Percentiles rank a stretch among this genome's conserved stretches.
Evolutionary conservation across 2,329 filamentous ascomycete genomes (phyloP).

Genomic region (Aspergillus floridensis): DNA sequence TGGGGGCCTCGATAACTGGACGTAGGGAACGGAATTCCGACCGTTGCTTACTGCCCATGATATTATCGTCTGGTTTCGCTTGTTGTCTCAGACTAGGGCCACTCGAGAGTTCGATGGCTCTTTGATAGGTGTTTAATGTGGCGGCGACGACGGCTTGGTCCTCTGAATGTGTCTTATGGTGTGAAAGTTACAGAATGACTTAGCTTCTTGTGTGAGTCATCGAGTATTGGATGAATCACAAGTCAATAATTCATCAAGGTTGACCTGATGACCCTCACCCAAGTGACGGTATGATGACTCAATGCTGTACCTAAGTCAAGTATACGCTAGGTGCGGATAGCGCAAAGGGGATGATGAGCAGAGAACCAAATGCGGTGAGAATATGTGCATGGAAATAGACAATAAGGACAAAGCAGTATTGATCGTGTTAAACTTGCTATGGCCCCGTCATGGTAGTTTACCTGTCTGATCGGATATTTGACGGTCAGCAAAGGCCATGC

Average conservation of each 20-base stretch:
- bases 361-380: too few relatives aligned
- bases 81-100: neutral
- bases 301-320: neutral
- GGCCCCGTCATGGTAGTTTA: too few relatives aligned
- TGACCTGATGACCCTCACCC: neutral
- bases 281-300: neutral
- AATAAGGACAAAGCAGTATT: too few relatives aligned
- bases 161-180: too few relatives aligned
- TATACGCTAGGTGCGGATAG: neutral
- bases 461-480: neutral
- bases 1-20: too few relatives aligned
- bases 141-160: too few relatives aligned
- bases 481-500: neutral
- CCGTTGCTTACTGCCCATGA: neutral
- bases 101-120: neutral
- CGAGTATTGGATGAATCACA: neutral
- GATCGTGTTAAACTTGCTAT: too few relatives aligned
- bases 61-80: too few relatives aligned
- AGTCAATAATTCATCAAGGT: neutral
- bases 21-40: neutral
- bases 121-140: neutral
- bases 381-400: too few relatives aligned
- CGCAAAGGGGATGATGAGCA: too few relatives aligned
- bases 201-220: neutral
- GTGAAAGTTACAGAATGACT: too few relatives aligned